Percentiles rank a stretch among this genome's conserved stretches.
Conservation (phyloP, 75 land plant species). For the Adiantum capillusveneris region DNA sequence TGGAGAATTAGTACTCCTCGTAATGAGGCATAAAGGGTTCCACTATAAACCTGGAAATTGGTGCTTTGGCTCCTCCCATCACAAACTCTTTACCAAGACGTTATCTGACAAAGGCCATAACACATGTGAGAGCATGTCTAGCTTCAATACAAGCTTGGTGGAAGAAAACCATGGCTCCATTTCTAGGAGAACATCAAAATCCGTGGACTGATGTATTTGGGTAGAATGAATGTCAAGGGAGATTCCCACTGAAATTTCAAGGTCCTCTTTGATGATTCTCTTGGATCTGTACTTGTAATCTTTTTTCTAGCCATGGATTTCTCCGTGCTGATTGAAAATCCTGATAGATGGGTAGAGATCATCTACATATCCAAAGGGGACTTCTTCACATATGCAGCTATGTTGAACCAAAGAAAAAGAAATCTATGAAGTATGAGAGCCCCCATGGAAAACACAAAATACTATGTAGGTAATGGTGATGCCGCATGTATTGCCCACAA, state of each 20-base stretch:
- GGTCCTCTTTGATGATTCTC: slow-evolving; percentile 33
- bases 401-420: no score
- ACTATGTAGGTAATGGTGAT: no score
- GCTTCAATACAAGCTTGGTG: slow-evolving; percentile 49
- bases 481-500: no score
- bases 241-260: slow-evolving; percentile 24
- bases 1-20: slow-evolving; percentile 41
- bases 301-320: slow-evolving; percentile 46
- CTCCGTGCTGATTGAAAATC: no score
- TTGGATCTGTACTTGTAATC: slow-evolving; percentile 40
- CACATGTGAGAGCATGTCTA: slow-evolving; percentile 49
- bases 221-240: slow-evolving; percentile 31
- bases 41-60: slow-evolving; percentile 52
- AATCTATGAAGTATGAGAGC: no score
- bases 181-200: slow-evolving; percentile 39
- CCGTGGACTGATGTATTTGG: slow-evolving; percentile 42
- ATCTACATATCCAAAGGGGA: no score
- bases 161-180: slow-evolving; percentile 42
- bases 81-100: slow-evolving; percentile 56
- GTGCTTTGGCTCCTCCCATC: slow-evolving; percentile 45
- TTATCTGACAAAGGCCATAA: slow-evolving; percentile 36
- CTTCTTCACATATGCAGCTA: no score
- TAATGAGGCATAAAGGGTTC: slow-evolving; percentile 56
- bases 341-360: no score
- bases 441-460: no score